Evolutionary conservation across 208 protist genomes (phyloP).

Genomic region (Vickermania spadyakhi): DNA sequence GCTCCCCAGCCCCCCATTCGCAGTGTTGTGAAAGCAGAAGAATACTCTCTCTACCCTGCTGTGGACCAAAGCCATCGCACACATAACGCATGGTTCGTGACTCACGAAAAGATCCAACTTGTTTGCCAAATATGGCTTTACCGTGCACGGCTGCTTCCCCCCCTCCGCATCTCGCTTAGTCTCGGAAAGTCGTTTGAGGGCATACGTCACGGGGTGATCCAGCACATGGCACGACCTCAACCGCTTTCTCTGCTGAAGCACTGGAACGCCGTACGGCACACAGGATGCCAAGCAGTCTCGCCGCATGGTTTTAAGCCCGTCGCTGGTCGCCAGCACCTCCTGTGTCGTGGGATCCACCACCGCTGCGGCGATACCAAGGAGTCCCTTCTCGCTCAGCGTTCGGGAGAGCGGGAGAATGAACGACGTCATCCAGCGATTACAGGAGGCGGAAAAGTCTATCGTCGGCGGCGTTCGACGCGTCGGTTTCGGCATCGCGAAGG

Average conservation of each 20-base stretch:
- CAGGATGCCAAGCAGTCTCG: conserved; percentile 19
- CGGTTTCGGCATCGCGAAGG: conserved; percentile 58
- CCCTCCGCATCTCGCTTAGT: conserved; percentile 5
- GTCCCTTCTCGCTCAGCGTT: not conserved
- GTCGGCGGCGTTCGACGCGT: conserved; percentile 11
- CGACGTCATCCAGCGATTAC: conserved; percentile 10
- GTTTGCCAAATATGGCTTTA: conserved; percentile 81
- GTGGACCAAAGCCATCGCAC: conserved; percentile 92
- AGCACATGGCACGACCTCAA: conserved; percentile 21
- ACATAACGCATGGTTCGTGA: conserved; percentile 93
- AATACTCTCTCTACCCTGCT: conserved; percentile 79
- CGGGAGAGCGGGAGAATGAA: conserved; percentile 13
- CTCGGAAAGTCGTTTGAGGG: conserved; percentile 46
- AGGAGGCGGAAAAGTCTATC: conserved; percentile 3
- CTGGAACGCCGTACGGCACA: conserved; percentile 19
- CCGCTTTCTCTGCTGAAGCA: too few species aligned
- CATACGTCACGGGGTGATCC: conserved; percentile 71
- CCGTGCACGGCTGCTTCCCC: not conserved
- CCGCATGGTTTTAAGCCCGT: conserved; percentile 19
- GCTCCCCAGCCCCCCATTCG: conserved; percentile 62
- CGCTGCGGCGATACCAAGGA: conserved; percentile 37
- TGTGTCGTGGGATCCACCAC: conserved; percentile 30
- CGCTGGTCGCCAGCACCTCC: conserved; percentile 36
- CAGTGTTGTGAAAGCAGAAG: conserved; percentile 58
- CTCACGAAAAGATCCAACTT: conserved; percentile 76